Percentiles rank a stretch among this genome's conserved stretches.
Conservation (phyloP, 1,284 basidiomycete species). For the Taiwanofungus camphoratus region DNA sequence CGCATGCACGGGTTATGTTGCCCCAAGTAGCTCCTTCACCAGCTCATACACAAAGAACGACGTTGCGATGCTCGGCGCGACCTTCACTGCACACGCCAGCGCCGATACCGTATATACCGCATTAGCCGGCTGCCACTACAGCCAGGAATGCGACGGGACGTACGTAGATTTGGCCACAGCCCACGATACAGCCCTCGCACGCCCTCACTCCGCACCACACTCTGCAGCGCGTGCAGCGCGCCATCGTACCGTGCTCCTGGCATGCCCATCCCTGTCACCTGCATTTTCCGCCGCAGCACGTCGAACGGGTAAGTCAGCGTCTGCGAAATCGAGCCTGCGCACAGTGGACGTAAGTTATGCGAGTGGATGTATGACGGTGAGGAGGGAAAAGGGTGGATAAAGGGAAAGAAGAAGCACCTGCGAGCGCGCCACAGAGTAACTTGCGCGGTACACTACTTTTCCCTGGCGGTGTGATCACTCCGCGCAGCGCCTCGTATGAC, state of each 20-base stretch:
- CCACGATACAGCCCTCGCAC: slow-evolving; percentile 77
- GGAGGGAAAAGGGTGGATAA: too few relatives aligned
- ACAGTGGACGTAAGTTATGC: too few relatives aligned
- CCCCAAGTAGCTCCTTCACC: slow-evolving; percentile 41
- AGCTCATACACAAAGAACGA: slow-evolving; percentile 79
- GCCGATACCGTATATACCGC: background rate
- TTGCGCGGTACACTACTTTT: slow-evolving; percentile 60
- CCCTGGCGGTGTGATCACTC: slow-evolving; percentile 71
- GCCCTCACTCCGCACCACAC: slow-evolving; percentile 74
- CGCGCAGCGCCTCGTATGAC: slow-evolving; percentile 69
- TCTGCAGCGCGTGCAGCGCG: slow-evolving; percentile 69
- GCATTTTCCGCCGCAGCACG: slow-evolving; percentile 92
- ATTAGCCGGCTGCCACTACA: background rate
- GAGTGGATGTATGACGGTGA: too few relatives aligned
- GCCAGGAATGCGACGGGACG: slow-evolving; percentile 31
- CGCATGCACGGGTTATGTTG: slow-evolving; percentile 18
- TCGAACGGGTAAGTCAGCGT: slow-evolving; percentile 96
- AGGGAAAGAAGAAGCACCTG: too few relatives aligned
- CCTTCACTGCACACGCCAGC: slow-evolving; percentile 56
- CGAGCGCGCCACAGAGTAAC: slow-evolving; percentile 70
- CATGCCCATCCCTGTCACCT: slow-evolving; percentile 82
- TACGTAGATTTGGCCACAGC: slow-evolving; percentile 87
- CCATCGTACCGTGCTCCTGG: slow-evolving; percentile 69
- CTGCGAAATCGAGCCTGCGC: slow-evolving; percentile 78
- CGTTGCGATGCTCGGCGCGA: slow-evolving; percentile 88